Evolutionary conservation across 108 stramenopile genomes (phyloP), one percentile per base, ranked within the genome.

Genomic region (Nitzschia palea): DNA sequence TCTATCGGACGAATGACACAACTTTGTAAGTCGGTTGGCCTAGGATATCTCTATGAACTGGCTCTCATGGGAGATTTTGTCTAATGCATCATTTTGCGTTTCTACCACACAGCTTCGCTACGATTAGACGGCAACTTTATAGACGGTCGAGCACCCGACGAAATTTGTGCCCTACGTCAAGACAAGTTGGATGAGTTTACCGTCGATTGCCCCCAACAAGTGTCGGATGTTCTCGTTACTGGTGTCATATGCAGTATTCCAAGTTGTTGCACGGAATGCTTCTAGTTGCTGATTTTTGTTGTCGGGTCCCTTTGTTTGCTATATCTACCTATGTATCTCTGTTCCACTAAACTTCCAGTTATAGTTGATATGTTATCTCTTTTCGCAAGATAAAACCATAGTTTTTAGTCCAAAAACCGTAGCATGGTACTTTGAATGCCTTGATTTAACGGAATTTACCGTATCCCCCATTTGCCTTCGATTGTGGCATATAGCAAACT

Each of bases 111-210:
- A 53, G 72, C 45, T 12, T 52, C 60, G 2, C 45, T 83, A 17
- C 42, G 35, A 12, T 44, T 83, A 15, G 62, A 76, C 29, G 48
- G 52, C 23, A 82, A 62, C 52, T 36, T 68, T 35, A 57, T 86
- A 47, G 65, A 57, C 12, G 86, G 86, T 12, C 54, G 55, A 14
- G 65, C 75, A 40, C 82, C 86, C 3, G 62, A 63, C 33, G 86
- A 80, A 79, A 77, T 86, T 10, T 86, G 86, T 57, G 77, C 72
- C 15, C 60, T 82, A 10, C 68, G 76, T 31, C 52, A 62, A 12
- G 34, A 25, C 27, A 30, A 53, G 23, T 42, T 81, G 29, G 35
- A 53, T 40, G 28, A 59, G 3, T 72, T 76, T 55, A 67, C 71
- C 14, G 69, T 68, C 15, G 80, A 81, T 48, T 81, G 80, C 37